A percentile compares a stretch with the other conserved stretches of the same genome.
These are phyloP conservation scores for Venturia aucupariae DNA, from an alignment of 2,329 filamentous ascomycete species.

Conservation along the genomic window DNA sequence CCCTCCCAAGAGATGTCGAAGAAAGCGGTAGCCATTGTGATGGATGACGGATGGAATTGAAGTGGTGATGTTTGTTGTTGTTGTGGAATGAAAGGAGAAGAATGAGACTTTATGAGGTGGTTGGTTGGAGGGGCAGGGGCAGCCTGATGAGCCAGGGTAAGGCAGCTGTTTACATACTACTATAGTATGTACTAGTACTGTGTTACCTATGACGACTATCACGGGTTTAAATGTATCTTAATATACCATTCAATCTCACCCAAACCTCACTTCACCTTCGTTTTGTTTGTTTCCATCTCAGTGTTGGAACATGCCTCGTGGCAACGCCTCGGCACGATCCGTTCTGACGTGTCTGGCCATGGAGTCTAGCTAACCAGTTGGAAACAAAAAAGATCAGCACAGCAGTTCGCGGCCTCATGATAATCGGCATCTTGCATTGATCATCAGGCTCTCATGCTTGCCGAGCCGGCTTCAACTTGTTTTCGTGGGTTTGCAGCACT, in stretches of 20 bases:
- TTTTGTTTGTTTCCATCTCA: too few relatives aligned
- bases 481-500: too few relatives aligned
- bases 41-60: neutral
- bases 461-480: too few relatives aligned
- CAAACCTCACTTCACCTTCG: neutral
- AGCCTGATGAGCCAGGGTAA: too few relatives aligned
- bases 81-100: neutral
- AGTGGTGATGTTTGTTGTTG: neutral
- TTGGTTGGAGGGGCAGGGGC: slow-evolving; percentile 9
- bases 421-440: too few relatives aligned
- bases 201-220: neutral
- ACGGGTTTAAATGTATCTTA: too few relatives aligned
- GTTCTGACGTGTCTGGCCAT: neutral
- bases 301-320: neutral
- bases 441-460: too few relatives aligned
- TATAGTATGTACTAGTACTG: too few relatives aligned
- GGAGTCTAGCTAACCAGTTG: neutral
- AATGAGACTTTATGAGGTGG: neutral
- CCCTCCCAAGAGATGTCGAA: slow-evolving; percentile 14
- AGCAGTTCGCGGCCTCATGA: too few relatives aligned
- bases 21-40: slow-evolving; percentile 6
- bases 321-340: neutral
- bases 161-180: too few relatives aligned
- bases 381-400: too few relatives aligned
- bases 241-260: neutral